These are phyloP conservation scores for Xylaria castorea DNA, from an alignment of 495 filamentous ascomycete genomes.

Conservation along the genomic window DNA sequence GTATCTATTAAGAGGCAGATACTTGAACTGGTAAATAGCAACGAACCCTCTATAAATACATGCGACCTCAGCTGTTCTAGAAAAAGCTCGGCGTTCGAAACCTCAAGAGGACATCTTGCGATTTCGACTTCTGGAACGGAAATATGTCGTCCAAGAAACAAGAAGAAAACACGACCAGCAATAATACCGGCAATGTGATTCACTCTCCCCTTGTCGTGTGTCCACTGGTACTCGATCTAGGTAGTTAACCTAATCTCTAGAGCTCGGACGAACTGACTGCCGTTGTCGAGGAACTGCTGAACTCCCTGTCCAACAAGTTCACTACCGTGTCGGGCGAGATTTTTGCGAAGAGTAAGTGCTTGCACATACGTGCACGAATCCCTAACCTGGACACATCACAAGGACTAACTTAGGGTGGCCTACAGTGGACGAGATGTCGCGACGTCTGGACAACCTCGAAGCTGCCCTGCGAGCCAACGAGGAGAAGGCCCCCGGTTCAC, in stretches of 20 bases:
- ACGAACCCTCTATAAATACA: neutral
- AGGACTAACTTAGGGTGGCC: conserved; percentile 17
- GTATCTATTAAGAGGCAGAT: too few relatives aligned
- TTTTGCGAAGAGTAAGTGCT: conserved; percentile 79
- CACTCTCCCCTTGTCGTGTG: neutral
- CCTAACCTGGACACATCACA: neutral
- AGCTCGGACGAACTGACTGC: conserved; percentile 66
- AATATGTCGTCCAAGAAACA: conserved; percentile 22
- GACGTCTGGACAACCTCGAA: conserved; percentile 87
- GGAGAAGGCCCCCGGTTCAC: conserved; percentile 45
- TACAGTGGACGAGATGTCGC: conserved; percentile 94
- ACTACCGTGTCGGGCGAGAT: conserved; percentile 80
- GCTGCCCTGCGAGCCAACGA: conserved; percentile 65
- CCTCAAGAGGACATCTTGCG: neutral
- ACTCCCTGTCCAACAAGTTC: conserved; percentile 84
- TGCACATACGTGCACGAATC: neutral
- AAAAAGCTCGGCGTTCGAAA: neutral
- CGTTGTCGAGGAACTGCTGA: conserved; percentile 83
- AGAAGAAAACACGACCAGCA: conserved; percentile 31
- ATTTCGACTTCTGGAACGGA: neutral
- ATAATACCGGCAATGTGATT: conserved; percentile 45
- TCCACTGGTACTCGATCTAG: conserved; percentile 15
- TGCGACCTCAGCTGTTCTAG: neutral
- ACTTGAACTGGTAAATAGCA: neutral
- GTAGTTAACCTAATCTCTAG: conserved; percentile 27